Evolutionary conservation across 495 filamentous ascomycete genomes (phyloP).

Genomic region (Penicillium lividum): DNA sequence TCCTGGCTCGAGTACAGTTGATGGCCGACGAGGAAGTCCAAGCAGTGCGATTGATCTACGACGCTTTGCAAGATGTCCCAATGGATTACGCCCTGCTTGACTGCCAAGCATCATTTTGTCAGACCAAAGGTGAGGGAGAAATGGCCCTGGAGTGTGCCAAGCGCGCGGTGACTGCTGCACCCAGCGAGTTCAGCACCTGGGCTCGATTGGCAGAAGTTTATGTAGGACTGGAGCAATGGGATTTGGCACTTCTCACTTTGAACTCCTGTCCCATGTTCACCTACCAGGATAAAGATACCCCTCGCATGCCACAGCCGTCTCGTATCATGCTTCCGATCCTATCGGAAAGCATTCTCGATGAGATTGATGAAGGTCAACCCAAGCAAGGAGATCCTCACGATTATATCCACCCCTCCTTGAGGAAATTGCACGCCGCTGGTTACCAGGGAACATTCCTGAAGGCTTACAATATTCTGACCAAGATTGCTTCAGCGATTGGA

Average conservation of each 20-base stretch:
- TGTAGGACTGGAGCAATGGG: constrained; percentile 89
- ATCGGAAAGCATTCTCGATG: constrained; percentile 87
- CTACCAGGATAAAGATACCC: constrained; percentile 96
- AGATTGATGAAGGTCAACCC: constrained; percentile 89
- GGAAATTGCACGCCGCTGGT: constrained; percentile 80
- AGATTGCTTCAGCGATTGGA: constrained; percentile 91
- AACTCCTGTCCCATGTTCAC: constrained; percentile 99
- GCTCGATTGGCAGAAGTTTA: constrained; percentile 91
- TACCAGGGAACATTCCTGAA: constrained; percentile 95
- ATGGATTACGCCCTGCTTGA: constrained; percentile 97
- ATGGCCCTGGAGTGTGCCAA: constrained; percentile 93
- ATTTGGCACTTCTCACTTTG: constrained; percentile 87
- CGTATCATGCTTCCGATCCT: constrained; percentile 85
- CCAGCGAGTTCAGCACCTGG: constrained; percentile 97
- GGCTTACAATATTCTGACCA: constrained; percentile 90
- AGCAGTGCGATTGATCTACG: constrained; percentile 83
- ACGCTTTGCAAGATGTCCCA: constrained; percentile 83
- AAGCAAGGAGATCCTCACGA: constrained; percentile 70
- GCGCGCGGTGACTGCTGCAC: constrained; percentile 88
- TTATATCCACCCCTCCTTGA: constrained; percentile 80
- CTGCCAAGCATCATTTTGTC: constrained; percentile 89
- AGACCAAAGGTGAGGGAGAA: constrained; percentile 78
- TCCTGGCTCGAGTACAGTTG: constrained; percentile 85
- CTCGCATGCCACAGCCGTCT: constrained; percentile 86
- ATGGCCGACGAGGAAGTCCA: constrained; percentile 95